Evolutionary conservation across 805 yeast species (phyloP).

Genomic region (Candida krabiensis): DNA sequence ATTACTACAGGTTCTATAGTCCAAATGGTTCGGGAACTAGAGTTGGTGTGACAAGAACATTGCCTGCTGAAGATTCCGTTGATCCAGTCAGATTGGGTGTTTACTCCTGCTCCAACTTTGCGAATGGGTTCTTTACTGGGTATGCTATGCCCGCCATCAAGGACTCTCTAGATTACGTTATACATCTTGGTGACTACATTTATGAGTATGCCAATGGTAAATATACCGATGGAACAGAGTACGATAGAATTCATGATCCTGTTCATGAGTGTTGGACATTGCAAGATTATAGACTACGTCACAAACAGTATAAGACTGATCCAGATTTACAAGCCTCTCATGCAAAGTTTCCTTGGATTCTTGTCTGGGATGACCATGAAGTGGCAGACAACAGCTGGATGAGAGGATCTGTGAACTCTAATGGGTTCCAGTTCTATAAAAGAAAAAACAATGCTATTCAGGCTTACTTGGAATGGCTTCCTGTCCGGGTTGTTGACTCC

Average conservation of each 20-base stretch:
- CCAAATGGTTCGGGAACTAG: slow-evolving; percentile 7
- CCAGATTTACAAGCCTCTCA: slow-evolving; percentile 23
- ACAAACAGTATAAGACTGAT: slow-evolving; percentile 22
- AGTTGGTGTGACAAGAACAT: slow-evolving; percentile 21
- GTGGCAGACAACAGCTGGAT: slow-evolving; percentile 28
- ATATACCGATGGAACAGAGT: slow-evolving; percentile 23
- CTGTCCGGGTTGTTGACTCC: slow-evolving; percentile 19
- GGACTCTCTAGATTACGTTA: slow-evolving; percentile 21
- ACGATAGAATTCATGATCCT: slow-evolving; percentile 22
- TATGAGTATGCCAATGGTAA: slow-evolving; percentile 26
- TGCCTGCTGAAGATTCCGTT: slow-evolving; percentile 17
- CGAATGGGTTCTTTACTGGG: slow-evolving; percentile 26
- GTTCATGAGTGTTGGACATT: slow-evolving; percentile 20
- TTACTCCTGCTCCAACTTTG: slow-evolving; percentile 26
- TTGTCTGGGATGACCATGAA: slow-evolving; percentile 32
- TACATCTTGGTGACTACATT: slow-evolving; percentile 29
- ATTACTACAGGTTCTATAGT: slow-evolving; percentile 20
- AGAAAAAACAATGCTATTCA: slow-evolving; percentile 19
- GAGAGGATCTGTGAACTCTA: slow-evolving; percentile 23
- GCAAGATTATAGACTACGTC: slow-evolving; percentile 24
- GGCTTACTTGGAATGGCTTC: slow-evolving; percentile 29
- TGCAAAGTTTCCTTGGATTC: slow-evolving; percentile 23
- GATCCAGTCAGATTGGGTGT: slow-evolving; percentile 19
- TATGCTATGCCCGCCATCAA: slow-evolving; percentile 21
- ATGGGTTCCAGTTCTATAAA: slow-evolving; percentile 21